phyloP scores from a whole-genome alignment of 495 filamentous ascomycete genomes.

The Hyaloscypha bicolor region DNA sequence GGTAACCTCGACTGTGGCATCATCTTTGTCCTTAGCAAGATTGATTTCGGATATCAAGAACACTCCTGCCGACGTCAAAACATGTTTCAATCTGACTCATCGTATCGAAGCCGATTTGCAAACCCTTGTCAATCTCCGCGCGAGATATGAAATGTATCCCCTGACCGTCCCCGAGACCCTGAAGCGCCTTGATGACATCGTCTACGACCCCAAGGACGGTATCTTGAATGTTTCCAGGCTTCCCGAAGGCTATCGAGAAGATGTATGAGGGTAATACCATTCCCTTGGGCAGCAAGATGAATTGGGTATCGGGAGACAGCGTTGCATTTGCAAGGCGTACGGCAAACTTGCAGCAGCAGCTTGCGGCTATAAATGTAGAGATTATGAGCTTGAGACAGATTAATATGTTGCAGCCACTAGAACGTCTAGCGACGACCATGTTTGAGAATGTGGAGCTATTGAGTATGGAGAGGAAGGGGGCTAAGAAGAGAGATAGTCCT shows the following conservation, averaged over 20 bases:
- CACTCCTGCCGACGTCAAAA: neutral
- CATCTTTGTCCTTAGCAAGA: neutral
- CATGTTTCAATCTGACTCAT: neutral
- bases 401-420: too few relatives aligned
- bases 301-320: neutral
- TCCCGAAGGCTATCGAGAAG: neutral
- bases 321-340: neutral
- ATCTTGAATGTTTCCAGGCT: neutral
- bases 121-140: neutral
- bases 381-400: neutral
- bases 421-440: too few relatives aligned
- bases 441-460: too few relatives aligned
- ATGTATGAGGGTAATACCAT: neutral
- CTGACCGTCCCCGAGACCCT: neutral
- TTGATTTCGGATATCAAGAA: neutral
- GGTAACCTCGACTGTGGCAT: neutral
- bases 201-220: neutral
- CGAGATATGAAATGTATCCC: neutral
- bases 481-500: too few relatives aligned
- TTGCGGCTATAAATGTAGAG: constrained; percentile 5
- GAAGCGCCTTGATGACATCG: neutral
- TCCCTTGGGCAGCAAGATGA: neutral
- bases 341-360: constrained; percentile 1
- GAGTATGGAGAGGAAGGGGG: too few relatives aligned
- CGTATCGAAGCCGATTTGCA: neutral